Conservation (phyloP, 805 yeast genomes). For the Saturnispora saitoi region DNA sequence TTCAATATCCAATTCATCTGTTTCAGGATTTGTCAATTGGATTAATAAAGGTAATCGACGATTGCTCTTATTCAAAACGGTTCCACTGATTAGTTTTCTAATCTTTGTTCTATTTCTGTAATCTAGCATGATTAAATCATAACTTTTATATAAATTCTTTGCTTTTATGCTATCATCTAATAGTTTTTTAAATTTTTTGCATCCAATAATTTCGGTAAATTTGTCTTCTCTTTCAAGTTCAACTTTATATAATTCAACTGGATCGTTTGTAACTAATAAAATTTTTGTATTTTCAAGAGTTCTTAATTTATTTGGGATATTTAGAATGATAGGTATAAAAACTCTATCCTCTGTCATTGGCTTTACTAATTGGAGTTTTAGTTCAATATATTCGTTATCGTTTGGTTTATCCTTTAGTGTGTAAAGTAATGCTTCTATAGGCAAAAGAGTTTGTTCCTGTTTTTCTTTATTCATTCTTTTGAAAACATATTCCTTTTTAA, state of each 20-base stretch:
- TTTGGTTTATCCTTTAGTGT: constrained; percentile 21
- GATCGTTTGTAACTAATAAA: constrained; percentile 66
- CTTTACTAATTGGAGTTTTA: constrained; percentile 41
- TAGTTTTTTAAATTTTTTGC: constrained; percentile 45
- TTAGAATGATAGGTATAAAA: constrained; percentile 49
- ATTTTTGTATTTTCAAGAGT: constrained; percentile 42
- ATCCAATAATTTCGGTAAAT: constrained; percentile 53
- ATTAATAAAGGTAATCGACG: constrained; percentile 62
- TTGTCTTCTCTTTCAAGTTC: constrained; percentile 42
- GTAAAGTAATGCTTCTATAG: constrained; percentile 26
- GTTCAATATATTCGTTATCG: constrained; percentile 26
- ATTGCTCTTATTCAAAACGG: constrained; percentile 51
- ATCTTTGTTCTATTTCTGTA: constrained; percentile 55
- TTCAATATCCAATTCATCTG: constrained; percentile 56
- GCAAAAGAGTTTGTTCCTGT: constrained; percentile 16
- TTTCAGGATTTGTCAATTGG: constrained; percentile 45
- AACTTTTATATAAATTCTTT: constrained; percentile 45
- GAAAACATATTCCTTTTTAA: constrained; percentile 6
- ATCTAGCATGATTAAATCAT: constrained; percentile 63
- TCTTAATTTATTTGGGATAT: constrained; percentile 44
- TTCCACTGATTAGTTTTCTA: constrained; percentile 47
- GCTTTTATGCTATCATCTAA: constrained; percentile 36
- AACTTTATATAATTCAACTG: constrained; percentile 47
- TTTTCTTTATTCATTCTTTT: constrained; percentile 12
- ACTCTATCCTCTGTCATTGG: constrained; percentile 39